Evolutionary conservation across 177 flowering plant species (phyloP).

Genomic region (Tripterygium wilfordii): DNA sequence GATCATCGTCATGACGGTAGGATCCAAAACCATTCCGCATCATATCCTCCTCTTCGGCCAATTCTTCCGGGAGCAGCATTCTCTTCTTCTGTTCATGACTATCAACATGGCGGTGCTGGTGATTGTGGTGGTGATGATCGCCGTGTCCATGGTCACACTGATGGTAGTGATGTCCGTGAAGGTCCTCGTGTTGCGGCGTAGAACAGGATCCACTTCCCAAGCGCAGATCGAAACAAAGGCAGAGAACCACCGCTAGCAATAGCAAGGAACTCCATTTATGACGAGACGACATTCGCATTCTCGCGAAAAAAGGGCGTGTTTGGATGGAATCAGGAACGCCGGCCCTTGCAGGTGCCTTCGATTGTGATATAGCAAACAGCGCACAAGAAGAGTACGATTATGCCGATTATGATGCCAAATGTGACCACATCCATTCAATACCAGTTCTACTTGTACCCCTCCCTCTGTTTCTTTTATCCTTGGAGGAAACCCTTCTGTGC

Average conservation of each 20-base stretch:
- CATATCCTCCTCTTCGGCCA: constrained; percentile 89
- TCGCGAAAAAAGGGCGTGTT: not conserved
- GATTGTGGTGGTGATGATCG: constrained; percentile 22
- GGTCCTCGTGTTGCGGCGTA: constrained; percentile 13
- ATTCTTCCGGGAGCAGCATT: constrained; percentile 68
- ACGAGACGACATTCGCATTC: constrained; percentile 14
- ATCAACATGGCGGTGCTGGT: constrained; percentile 10
- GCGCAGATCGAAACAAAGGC: constrained; percentile 20
- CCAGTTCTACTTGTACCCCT: not conserved
- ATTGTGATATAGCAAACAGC: constrained; percentile 59
- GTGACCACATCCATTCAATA: constrained; percentile 82
- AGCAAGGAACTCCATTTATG: not conserved
- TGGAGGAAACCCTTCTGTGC: too few species aligned
- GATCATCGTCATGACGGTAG: constrained; percentile 21
- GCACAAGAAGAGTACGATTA: constrained; percentile 58
- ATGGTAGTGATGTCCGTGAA: constrained; percentile 21
- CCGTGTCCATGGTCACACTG: constrained; percentile 23
- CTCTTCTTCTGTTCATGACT: constrained; percentile 4
- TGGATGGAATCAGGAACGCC: constrained; percentile 11
- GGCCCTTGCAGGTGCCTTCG: constrained; percentile 77
- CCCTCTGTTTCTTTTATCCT: not conserved
- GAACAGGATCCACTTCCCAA: constrained; percentile 18
- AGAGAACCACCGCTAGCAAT: constrained; percentile 8
- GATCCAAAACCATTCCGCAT: constrained; percentile 41
- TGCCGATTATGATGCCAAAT: constrained; percentile 69